Evolutionary conservation across 148 eudicot genomes (phyloP), one percentile per base, ranked within the genome.

Genomic region (Heliosperma pusillum): DNA sequence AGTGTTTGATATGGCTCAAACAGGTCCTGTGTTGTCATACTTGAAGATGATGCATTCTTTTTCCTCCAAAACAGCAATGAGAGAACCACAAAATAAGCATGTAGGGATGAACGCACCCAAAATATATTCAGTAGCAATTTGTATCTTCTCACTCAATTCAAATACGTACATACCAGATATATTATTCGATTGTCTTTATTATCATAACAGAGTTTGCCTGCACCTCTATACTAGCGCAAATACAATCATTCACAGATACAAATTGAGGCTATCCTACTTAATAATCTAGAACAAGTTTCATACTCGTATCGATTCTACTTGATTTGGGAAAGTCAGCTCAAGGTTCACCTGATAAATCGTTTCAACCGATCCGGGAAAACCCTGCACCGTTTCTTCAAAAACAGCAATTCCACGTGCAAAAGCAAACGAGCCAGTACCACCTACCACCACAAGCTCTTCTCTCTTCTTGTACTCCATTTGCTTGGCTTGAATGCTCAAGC

Each of bases 351-450:
- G 86, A 86, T 83, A 86, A 47, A 77, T 78, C 26, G 78, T 81
- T 26, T 78, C 79, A 72, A 77, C 76, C 19, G 58, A 55, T 52
- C 77, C 55, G 27, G 72, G 57, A 12, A 42, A 50, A 2, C 36
- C 74, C 8, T 71, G 42, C 15, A 66, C 40, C 6, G 81, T 81
- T 70, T 87, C 84, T 8, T 76, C 84, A 75, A 93, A 83, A 75
- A 93, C 84, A 24, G 91, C 97, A 33, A 72, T 63, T 2, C 97
- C 96, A 19, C 86, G 83, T 12, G 91, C 97, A 74, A 86, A 93
- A 1, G 96, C 96, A 65, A 90, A 93, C 3, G 90, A 89, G 5
- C 93, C 93, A 0, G 97, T 93, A n/a, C 97, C 97, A n/a, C 97
- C 97, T 20, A 92, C 89, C 26, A 92, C 91, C 5, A 24, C 66